Evolutionary conservation across 2,329 filamentous ascomycete genomes (phyloP).

Genomic region (Exophiala phaeomuriformis): DNA sequence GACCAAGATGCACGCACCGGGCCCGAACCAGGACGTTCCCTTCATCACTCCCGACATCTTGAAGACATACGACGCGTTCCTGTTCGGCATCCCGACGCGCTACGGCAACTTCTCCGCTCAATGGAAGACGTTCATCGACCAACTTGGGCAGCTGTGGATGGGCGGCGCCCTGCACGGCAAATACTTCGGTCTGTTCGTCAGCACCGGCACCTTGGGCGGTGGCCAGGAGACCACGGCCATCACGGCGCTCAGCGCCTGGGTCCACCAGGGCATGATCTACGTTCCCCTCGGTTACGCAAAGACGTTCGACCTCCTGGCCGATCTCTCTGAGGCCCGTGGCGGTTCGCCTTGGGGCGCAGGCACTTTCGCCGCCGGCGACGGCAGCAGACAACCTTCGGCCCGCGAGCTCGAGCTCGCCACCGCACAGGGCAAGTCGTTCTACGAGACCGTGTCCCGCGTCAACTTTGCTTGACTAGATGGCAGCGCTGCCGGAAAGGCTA

Average conservation of each 20-base stretch:
- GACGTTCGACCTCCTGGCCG: conserved; percentile 61
- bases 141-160: conserved; percentile 77
- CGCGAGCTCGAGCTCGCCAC: conserved; percentile 73
- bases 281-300: conserved; percentile 92
- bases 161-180: conserved; percentile 74
- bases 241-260: conserved; percentile 71
- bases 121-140: conserved; percentile 83
- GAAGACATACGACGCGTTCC: conserved; percentile 74
- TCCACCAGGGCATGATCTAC: conserved; percentile 92
- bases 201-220: conserved; percentile 74
- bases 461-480: conserved; percentile 72
- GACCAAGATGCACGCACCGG: conserved; percentile 79
- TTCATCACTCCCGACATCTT: conserved; percentile 57
- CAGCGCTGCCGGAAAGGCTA: conserved; percentile 32
- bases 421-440: conserved; percentile 80
- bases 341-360: conserved; percentile 90
- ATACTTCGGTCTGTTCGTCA: conserved; percentile 84
- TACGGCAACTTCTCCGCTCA: conserved; percentile 97
- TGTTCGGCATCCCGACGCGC: conserved; percentile 89
- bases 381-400: conserved; percentile 69
- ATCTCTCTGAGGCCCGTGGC: conserved; percentile 73
- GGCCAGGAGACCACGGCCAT: conserved; percentile 88
- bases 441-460: conserved; percentile 64
- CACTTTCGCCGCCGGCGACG: conserved; percentile 71
- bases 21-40: conserved; percentile 59